These are phyloP conservation scores for Notholithocarpus densiflorus DNA, from an alignment of 306 rosid species.

Conservation along the genomic window DNA sequence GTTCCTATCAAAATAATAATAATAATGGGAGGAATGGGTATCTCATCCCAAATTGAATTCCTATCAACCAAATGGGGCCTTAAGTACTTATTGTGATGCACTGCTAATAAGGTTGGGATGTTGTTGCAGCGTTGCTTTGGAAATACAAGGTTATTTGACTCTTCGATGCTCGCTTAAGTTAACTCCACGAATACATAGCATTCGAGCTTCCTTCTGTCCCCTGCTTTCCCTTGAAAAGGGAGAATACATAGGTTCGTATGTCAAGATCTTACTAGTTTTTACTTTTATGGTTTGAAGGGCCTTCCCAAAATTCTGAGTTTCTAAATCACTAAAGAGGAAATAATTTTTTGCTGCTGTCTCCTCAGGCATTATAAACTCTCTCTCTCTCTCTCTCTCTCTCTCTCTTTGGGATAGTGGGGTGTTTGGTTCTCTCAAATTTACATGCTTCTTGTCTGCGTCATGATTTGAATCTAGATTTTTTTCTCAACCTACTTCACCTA, in stretches of 20 bases:
- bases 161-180: constrained; percentile 92
- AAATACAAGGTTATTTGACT: constrained; percentile 88
- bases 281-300: constrained; percentile 2
- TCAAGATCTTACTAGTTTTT: neutral
- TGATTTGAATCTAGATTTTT: neutral
- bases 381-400: too few relatives aligned
- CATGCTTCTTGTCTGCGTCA: neutral
- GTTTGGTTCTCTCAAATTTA: neutral
- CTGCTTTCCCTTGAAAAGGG: constrained; percentile 97
- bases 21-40: neutral
- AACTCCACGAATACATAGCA: constrained; percentile 77
- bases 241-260: constrained; percentile 74
- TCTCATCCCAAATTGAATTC: neutral
- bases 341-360: too few relatives aligned
- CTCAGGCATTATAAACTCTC: too few relatives aligned
- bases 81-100: constrained; percentile 10
- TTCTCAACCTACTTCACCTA: neutral
- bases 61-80: neutral
- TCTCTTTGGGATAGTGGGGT: too few relatives aligned
- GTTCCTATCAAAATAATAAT: neutral
- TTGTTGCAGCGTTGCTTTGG: constrained; percentile 74
- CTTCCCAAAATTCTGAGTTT: constrained; percentile 1
- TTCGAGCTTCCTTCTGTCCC: constrained; percentile 92
- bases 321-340: neutral
- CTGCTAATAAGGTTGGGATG: constrained; percentile 25